A percentile compares a stretch with the other conserved stretches of the same genome.
These are phyloP conservation scores for Croton laevigatus DNA, from an alignment of 441 rosid genomes.

Conservation along the genomic window DNA sequence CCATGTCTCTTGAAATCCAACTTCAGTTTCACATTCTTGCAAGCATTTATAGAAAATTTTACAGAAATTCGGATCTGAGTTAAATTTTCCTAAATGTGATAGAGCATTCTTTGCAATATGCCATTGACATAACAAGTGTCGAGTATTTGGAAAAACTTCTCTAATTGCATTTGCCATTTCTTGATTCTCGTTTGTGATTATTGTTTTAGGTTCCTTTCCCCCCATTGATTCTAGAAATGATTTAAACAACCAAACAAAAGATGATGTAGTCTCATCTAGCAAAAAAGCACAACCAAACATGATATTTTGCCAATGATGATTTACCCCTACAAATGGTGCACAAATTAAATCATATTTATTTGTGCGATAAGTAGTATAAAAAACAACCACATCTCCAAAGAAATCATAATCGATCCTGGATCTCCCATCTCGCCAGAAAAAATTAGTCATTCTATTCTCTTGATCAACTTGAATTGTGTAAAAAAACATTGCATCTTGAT, in stretches of 20 bases:
- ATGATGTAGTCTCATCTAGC: background rate
- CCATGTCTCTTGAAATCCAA: no score
- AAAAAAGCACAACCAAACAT: background rate
- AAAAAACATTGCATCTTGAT: background rate
- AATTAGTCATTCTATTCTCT: background rate
- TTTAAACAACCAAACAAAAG: background rate
- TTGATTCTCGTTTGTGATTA: no score
- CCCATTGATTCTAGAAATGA: background rate
- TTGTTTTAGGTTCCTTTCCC: background rate
- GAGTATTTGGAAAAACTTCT: background rate
- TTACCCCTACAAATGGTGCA: background rate
- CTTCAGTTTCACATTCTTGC: no score
- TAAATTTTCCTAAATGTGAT: no score
- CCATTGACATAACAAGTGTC: background rate
- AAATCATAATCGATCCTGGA: background rate
- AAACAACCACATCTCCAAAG: background rate
- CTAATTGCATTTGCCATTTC: background rate
- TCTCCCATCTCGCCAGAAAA: background rate
- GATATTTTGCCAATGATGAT: background rate
- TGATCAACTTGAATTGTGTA: background rate
- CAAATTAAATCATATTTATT: no score
- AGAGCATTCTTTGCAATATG: no score
- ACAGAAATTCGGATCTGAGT: no score
- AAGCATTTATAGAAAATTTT: no score
- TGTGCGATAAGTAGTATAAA: background rate